Evolutionary conservation across 2,329 filamentous ascomycete species (phyloP).

Genomic region (Dactylella cylindrospora): DNA sequence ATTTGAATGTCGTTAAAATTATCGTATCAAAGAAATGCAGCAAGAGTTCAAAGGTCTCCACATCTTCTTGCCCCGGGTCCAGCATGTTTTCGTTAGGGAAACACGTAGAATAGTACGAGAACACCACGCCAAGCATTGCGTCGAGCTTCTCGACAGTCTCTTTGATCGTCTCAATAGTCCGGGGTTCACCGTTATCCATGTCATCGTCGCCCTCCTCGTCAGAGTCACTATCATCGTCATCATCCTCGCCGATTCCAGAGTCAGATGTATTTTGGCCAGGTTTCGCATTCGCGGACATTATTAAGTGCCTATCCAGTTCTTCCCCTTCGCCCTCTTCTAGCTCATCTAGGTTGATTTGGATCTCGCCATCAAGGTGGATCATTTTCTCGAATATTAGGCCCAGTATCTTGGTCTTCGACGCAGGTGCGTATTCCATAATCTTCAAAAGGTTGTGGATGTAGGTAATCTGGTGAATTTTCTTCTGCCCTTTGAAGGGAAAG

Average conservation of each 20-base stretch:
- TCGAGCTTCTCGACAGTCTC: conserved; percentile 90
- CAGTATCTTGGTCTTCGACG: conserved; percentile 76
- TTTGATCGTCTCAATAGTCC: conserved; percentile 70
- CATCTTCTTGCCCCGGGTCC: conserved; percentile 67
- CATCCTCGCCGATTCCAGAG: conserved; percentile 49
- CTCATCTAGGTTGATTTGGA: conserved; percentile 90
- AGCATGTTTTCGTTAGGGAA: conserved; percentile 57
- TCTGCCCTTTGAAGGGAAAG: conserved; percentile 76
- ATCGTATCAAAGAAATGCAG: conserved; percentile 82
- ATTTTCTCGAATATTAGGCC: conserved; percentile 80
- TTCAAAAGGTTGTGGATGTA: conserved; percentile 83
- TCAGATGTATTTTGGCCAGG: conserved; percentile 24
- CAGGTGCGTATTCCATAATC: conserved; percentile 74
- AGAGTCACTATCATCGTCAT: conserved; percentile 64
- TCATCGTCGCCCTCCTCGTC: conserved; percentile 66
- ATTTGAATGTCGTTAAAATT: conserved; percentile 86
- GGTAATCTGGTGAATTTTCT: conserved; percentile 75
- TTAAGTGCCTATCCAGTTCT: conserved; percentile 68
- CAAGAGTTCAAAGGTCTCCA: conserved; percentile 74
- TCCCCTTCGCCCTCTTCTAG: conserved; percentile 66
- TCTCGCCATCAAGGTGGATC: conserved; percentile 92
- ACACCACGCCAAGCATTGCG: conserved; percentile 81
- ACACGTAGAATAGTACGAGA: conserved; percentile 74
- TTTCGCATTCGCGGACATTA: conserved; percentile 49
- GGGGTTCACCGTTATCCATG: conserved; percentile 54